phyloP scores from a whole-genome alignment of 768 basidiomycete species.

The Cystofilobasidium bisporidii region DNA sequence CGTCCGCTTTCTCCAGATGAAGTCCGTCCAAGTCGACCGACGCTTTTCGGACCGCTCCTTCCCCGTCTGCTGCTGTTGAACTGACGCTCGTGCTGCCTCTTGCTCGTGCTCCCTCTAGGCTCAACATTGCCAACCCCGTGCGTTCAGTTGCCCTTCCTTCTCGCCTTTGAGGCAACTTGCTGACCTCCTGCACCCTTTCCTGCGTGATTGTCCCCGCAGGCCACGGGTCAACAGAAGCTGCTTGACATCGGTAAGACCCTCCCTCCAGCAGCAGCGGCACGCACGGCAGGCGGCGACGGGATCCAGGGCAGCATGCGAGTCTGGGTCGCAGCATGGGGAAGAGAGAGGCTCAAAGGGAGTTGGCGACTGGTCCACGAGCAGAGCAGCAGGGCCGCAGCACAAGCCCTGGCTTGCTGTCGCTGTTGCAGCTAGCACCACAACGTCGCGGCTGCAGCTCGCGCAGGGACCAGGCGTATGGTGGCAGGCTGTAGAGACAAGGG shows the following conservation, averaged over 20 bases:
- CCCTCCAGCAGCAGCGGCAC: no score
- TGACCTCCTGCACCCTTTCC: background rate
- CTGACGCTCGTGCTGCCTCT: background rate
- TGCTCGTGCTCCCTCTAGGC: conserved; percentile 53
- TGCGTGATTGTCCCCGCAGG: conserved; percentile 41
- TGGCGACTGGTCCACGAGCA: no score
- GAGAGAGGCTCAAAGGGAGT: no score
- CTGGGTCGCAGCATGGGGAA: no score
- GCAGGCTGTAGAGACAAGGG: background rate
- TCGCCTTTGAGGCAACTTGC: background rate
- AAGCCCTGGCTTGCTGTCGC: no score
- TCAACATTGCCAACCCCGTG: conserved; percentile 80
- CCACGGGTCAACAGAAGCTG: conserved; percentile 94
- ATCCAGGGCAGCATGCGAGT: no score
- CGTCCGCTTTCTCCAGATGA: background rate
- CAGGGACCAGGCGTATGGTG: no score
- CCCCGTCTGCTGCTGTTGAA: background rate
- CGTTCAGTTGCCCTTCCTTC: conserved; percentile 39
- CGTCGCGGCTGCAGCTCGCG: no score
- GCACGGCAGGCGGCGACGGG: no score
- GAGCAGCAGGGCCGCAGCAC: no score
- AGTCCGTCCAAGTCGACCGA: background rate
- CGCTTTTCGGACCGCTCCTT: background rate
- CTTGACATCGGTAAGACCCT: conserved; percentile 56
- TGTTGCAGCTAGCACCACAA: no score